Percentiles rank a stretch among this genome's conserved stretches.
These are phyloP conservation scores for Benincasa hispida DNA, from an alignment of 306 rosid species.

Conservation along the genomic window DNA sequence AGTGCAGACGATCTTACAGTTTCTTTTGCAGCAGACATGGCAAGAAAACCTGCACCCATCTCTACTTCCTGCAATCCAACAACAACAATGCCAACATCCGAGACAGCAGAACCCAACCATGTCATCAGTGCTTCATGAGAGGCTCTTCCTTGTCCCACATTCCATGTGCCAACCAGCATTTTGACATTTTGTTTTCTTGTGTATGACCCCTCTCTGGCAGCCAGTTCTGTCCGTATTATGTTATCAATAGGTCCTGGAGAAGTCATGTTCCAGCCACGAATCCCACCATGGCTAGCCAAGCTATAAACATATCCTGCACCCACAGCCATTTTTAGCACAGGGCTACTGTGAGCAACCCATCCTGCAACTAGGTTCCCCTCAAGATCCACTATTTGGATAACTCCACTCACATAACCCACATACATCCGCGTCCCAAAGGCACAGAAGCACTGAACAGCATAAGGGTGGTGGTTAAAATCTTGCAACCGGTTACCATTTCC, in stretches of 20 bases:
- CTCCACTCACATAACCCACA: conserved; percentile 85
- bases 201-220: conserved; percentile 46
- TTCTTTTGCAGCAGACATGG: conserved; percentile 99
- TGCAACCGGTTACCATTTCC: conserved; percentile 69
- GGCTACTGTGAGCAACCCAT: conserved; percentile 91
- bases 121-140: conserved; percentile 64
- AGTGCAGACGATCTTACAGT: conserved; percentile 42
- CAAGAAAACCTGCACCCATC: conserved; percentile 99
- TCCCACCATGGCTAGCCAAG: conserved; percentile 93
- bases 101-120: conserved; percentile 82
- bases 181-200: conserved; percentile 55
- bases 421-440: conserved; percentile 57
- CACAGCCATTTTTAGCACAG: conserved; percentile 68
- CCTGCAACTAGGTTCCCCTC: conserved; percentile 76
- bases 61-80: conserved; percentile 98
- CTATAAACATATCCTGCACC: conserved; percentile 58
- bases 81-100: conserved; percentile 92
- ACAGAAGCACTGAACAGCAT: conserved; percentile 77
- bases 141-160: conserved; percentile 98
- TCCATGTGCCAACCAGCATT: conserved; percentile 93
- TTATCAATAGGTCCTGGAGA: conserved; percentile 79
- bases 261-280: conserved; percentile 84
- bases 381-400: conserved; percentile 68
- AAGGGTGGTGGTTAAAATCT: conserved; percentile 66
- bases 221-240: conserved; percentile 61